Base-by-base conservation (phyloP, 2,329 filamentous ascomycete species). In the Penicillium sp. region DNA sequence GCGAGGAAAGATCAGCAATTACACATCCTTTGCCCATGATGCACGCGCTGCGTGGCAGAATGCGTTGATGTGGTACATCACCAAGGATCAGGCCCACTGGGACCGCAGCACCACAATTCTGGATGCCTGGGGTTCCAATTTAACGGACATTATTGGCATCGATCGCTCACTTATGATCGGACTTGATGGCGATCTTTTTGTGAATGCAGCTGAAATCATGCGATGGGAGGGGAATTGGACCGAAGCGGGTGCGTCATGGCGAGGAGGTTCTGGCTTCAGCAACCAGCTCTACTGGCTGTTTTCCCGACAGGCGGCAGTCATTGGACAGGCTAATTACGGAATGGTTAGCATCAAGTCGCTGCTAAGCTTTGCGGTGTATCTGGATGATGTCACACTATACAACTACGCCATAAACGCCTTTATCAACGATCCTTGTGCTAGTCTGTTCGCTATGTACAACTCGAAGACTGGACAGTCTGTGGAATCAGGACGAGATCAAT, bases 191-290 rank as follows among this genome's bases (percentile, higher is more conserved):
- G 71, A 73, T 23, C 39, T 78, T 16, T 70, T 79, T 9, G 75
- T 70, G 21, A 79, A 79, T 33, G 76, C 76, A 0, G 77, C 75
- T 0, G 77, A 79, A 62, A 77, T 79, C 29, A 77, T 79, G 75
- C 71, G 76, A 29, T 78, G 75, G 74, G 77, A 79, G 57, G 76
- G 74, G 8, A 64, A 66, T 23, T 79, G 77, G 76, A 63, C 64
- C 0, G 76, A 79, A 55, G 27, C 58, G 2, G 73, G 75, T 2
- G 68, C 74, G 0, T 64, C 54, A n/a, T 69, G 63, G 64, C 58
- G 65, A n/a, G 77, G 77, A 2, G 69, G 70, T 1, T 65, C 61
- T 1, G 76, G 76, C 1, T 78, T 78, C 58, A 69, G 69, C 8
- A 75, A 68, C 48, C 73, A 77, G 63, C 63, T 78, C 1, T 79